phyloP scores from a whole-genome alignment of 768 basidiomycete genomes.

The Pleurotus ostreatus region DNA sequence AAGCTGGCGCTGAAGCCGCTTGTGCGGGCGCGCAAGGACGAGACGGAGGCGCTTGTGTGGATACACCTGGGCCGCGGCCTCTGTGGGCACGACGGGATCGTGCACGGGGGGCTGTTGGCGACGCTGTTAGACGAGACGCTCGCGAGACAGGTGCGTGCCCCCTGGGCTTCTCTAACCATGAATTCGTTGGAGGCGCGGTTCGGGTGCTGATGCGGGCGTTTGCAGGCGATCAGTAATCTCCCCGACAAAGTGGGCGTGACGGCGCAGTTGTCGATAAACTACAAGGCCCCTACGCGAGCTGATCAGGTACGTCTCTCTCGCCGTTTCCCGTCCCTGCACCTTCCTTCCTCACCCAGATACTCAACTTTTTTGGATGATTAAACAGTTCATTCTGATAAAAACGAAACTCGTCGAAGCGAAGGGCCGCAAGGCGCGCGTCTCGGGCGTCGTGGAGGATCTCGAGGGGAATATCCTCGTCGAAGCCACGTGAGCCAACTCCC shows the following conservation, averaged over 20 bases:
- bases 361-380: neutral
- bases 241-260: conserved; percentile 93
- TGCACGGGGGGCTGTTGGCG: conserved; percentile 90
- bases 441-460: conserved; percentile 71
- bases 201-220: neutral
- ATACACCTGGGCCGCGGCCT: conserved; percentile 82
- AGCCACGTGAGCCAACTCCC: conserved; percentile 52
- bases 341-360: neutral
- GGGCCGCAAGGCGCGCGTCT: conserved; percentile 76
- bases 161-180: too few species aligned
- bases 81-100: conserved; percentile 92
- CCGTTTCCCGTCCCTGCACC: neutral
- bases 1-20: conserved; percentile 79
- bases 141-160: conserved; percentile 58
- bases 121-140: conserved; percentile 87
- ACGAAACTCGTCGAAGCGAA: conserved; percentile 61
- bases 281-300: conserved; percentile 83
- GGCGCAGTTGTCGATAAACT: conserved; percentile 76
- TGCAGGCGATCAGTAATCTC: conserved; percentile 78
- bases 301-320: conserved; percentile 57
- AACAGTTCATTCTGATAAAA: conserved; percentile 80
- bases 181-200: conserved; percentile 8
- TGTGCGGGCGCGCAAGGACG: conserved; percentile 70
- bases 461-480: conserved; percentile 82
- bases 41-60: conserved; percentile 65